A percentile compares a stretch with the other conserved stretches of the same genome.
Evolutionary conservation across 805 yeast genomes (phyloP).

Genomic region (Monosporozyma yasuniensis): DNA sequence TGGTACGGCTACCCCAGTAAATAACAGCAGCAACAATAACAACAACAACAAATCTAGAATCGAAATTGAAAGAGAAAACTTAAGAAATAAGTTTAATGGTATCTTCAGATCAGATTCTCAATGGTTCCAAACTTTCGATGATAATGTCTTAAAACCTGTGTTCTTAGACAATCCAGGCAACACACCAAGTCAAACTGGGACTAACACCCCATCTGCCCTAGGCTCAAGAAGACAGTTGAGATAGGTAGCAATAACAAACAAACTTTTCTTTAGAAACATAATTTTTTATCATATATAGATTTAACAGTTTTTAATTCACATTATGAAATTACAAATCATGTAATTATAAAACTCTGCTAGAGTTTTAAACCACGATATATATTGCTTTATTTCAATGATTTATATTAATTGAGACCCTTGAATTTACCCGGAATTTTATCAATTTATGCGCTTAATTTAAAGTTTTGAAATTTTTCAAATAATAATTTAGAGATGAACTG

Average conservation of each 20-base stretch:
- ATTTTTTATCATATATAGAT: too few species aligned
- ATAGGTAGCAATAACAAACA: neutral
- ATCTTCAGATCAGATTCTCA: slow-evolving; percentile 38
- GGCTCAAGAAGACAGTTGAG: slow-evolving; percentile 5
- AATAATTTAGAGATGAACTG: neutral
- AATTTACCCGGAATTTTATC: neutral
- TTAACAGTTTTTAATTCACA: neutral
- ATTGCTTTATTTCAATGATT: neutral
- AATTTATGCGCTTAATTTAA: neutral
- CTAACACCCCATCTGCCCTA: slow-evolving; percentile 4
- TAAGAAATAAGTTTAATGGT: slow-evolving; percentile 14
- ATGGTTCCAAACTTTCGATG: slow-evolving; percentile 93
- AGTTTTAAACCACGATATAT: too few species aligned
- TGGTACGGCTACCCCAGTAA: neutral
- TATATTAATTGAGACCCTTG: neutral
- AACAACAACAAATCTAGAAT: neutral
- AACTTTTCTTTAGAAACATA: neutral
- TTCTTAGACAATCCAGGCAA: slow-evolving; percentile 48
- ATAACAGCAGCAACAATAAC: too few species aligned
- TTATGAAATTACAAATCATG: neutral
- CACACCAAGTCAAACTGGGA: neutral
- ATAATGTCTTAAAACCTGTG: slow-evolving; percentile 86
- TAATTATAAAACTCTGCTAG: too few species aligned
- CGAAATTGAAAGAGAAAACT: slow-evolving; percentile 5
- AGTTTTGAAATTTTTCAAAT: neutral